Base-by-base conservation (phyloP, 1,284 basidiomycete genomes). In the Ganoderma leucocontextum region DNA sequence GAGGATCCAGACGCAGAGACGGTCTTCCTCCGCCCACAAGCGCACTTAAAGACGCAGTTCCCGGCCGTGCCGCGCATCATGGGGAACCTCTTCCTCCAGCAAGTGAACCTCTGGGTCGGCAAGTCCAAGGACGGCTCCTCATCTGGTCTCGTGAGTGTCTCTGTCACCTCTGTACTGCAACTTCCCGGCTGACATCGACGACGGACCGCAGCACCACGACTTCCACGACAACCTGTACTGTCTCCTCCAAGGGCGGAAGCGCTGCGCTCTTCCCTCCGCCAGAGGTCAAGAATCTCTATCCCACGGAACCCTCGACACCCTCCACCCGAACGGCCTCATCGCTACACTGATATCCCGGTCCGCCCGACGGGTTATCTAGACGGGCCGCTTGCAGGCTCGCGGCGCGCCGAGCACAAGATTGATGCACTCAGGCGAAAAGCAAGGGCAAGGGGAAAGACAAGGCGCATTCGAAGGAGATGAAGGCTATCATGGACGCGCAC, bases 171-270 rank as follows among this genome's bases (percentile, higher is more conserved):
- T 25, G 3, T 36, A 10, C 38, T 25, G 13, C 36, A 41, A 5
- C 15, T 6, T 3, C n/a, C 7, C 38, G 13, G 22, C 35, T 39
- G 12, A 60, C 19, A n/a, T 25, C 58, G 58, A 22, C 5, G n/a
- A 25, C 22, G 36, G n/a, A 39, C 13, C n/a, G 4, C 63, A 79
- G 78, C 78, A 79, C 62, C 79, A 80, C 53, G 79, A 80, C 67
- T 79, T 79, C 62, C 79, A 80, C 67, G 79, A 80, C 73, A 80
- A 80, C 62, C 75, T 80, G 22, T 80, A 80, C 70, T 76, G 77
- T 65, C 75, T 80, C 7, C 73, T 80, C 4, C 72, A 74, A 39
- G 79, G 79, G 25, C 69, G 68, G 41, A 80, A 80, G 65, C 78
- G 79, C 38, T 80, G 77, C 79, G 47, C 76, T 80, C 63, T 80